Conservation (phyloP, 2,329 filamentous ascomycete genomes). For the Epichloe glyceriae region DNA sequence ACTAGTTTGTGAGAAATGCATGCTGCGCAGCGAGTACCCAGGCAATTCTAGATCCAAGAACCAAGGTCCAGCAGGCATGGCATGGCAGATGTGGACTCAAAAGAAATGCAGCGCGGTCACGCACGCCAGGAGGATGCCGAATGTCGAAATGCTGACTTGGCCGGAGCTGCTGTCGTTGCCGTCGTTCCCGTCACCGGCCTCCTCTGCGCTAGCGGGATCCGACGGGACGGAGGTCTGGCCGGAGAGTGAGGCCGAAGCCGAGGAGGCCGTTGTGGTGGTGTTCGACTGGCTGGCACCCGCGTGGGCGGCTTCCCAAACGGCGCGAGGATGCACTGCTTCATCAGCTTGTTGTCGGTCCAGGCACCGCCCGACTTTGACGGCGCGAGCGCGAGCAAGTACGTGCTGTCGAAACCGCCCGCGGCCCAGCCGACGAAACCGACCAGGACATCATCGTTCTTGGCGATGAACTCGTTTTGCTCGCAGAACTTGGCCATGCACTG, state of each 20-base stretch:
- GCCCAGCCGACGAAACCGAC: slow-evolving; percentile 33
- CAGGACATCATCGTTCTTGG: slow-evolving; percentile 33
- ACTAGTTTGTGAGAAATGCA: too few species aligned
- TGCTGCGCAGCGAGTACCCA: too few species aligned
- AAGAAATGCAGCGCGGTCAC: not conserved
- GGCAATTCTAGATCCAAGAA: not conserved
- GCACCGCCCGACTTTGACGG: slow-evolving; percentile 15
- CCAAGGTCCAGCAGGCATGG: too few species aligned
- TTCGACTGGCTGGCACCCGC: not conserved
- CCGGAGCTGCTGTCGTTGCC: not conserved
- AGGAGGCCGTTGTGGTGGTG: not conserved
- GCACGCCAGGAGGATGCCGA: not conserved
- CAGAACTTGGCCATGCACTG: slow-evolving; percentile 32
- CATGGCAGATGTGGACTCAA: not conserved
- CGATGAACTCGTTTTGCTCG: slow-evolving; percentile 32
- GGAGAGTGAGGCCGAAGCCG: not conserved
- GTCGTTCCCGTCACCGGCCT: not conserved
- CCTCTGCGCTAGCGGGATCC: not conserved
- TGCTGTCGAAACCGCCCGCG: slow-evolving; percentile 29
- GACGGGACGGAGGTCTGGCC: not conserved
- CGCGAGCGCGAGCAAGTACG: slow-evolving; percentile 31
- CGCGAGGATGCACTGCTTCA: slow-evolving; percentile 29
- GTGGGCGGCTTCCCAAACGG: slow-evolving; percentile 14
- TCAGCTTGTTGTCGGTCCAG: slow-evolving; percentile 26
- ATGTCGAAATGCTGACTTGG: not conserved